Percentiles rank a stretch among this genome's conserved stretches.
Evolutionary conservation across 306 rosid genomes (phyloP).

Genomic region (Malus fusca): DNA sequence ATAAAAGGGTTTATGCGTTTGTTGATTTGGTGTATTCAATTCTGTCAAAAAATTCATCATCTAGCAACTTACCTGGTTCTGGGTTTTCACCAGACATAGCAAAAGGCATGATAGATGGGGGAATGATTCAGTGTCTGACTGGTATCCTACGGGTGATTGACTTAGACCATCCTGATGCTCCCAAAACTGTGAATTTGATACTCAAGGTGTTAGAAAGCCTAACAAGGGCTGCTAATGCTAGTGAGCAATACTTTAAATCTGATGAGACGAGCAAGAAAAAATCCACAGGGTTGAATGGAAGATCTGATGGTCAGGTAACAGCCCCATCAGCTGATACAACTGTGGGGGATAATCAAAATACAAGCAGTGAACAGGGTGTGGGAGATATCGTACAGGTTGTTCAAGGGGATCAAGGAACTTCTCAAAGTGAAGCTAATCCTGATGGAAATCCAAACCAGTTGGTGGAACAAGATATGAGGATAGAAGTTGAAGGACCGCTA

Average conservation of each 20-base stretch:
- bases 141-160: slow-evolving; percentile 82
- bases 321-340: slow-evolving; percentile 46
- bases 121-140: slow-evolving; percentile 81
- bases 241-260: slow-evolving; percentile 72
- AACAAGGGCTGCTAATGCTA: slow-evolving; percentile 93
- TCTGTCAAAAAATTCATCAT: slow-evolving; percentile 81
- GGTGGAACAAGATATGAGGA: slow-evolving; percentile 64
- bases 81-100: slow-evolving; percentile 96
- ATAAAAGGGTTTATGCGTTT: slow-evolving; percentile 73
- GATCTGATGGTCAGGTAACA: slow-evolving; percentile 53
- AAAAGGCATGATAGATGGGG: slow-evolving; percentile 95
- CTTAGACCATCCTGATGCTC: slow-evolving; percentile 96
- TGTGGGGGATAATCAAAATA: slow-evolving; percentile 46
- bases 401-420: slow-evolving; percentile 44
- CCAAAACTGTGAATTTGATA: slow-evolving; percentile 80
- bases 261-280: slow-evolving; percentile 68
- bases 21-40: slow-evolving; percentile 84
- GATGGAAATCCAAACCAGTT: slow-evolving; percentile 42
- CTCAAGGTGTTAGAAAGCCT: slow-evolving; percentile 86
- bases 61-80: slow-evolving; percentile 86
- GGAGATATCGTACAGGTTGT: slow-evolving; percentile 42
- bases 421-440: slow-evolving; percentile 45
- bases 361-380: slow-evolving; percentile 45
- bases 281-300: slow-evolving; percentile 47
- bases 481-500: slow-evolving; percentile 57